Conservation (phyloP, 352 stramenopile genomes). For the Phytophthora hybrid region DNA sequence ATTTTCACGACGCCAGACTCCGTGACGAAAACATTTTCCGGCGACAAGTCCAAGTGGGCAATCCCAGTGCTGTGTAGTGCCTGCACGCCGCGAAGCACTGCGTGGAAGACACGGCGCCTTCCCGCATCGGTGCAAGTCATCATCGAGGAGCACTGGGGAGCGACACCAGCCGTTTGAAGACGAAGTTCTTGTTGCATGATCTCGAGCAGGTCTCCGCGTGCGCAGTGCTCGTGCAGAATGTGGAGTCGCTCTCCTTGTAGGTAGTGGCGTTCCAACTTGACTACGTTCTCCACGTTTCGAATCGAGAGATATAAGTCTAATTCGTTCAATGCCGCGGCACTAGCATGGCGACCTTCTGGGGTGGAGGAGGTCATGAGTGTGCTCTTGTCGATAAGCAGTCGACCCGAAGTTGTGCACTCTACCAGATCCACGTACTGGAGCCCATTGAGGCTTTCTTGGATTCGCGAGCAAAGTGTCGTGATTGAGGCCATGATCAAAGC, state of each 20-base stretch:
- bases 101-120: conserved; percentile 53
- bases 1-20: conserved; percentile 79
- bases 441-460: conserved; percentile 47
- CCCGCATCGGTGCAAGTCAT: conserved; percentile 51
- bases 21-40: conserved; percentile 95
- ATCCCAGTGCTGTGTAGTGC: conserved; percentile 89
- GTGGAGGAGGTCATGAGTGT: conserved; percentile 47
- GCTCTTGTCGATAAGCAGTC: conserved; percentile 71
- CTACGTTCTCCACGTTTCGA: conserved; percentile 45
- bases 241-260: conserved; percentile 69
- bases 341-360: conserved; percentile 38
- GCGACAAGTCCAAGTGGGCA: conserved; percentile 94
- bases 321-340: conserved; percentile 61
- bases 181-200: conserved; percentile 60
- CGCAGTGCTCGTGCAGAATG: conserved; percentile 73
- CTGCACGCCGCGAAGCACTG: conserved; percentile 88
- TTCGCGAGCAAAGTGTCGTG: conserved; percentile 37
- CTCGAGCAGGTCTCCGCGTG: conserved; percentile 64
- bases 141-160: conserved; percentile 30
- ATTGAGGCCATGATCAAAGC: conserved; percentile 4
- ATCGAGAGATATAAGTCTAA: conserved; percentile 74
- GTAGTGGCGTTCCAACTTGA: conserved; percentile 54
- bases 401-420: conserved; percentile 32
- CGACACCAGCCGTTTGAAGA: conserved; percentile 50
- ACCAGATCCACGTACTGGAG: conserved; percentile 70